Evolutionary conservation across 1,139 yeast genomes (phyloP), one percentile per base, ranked within the genome.

Genomic region (Spathaspora sp.): DNA sequence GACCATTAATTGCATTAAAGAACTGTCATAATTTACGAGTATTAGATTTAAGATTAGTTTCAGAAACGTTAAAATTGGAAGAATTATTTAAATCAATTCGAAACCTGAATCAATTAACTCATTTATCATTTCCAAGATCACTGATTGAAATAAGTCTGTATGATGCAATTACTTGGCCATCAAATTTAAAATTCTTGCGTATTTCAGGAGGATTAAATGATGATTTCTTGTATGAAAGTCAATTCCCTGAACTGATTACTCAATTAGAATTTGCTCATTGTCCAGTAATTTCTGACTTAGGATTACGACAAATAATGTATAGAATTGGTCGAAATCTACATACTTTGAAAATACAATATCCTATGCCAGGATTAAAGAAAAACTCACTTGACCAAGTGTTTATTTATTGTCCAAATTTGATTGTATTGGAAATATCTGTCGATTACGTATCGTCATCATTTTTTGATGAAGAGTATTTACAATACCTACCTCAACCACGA

Each of bases 121-220:
- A 85, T 51, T 68, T 93, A 43, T 85, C 93, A 33, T 91, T 93
- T 56, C 98, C 99, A 1, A 71, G 98, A 50, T 86, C 96, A 1
- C 89, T 97, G 0, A 80, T 91, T 10, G 84, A 84, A 44, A 86
- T 95, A 55, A 80, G 79, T 46, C 82, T 82, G 31, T 80, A 78
- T 53, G 64, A 70, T 29, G 66, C 67, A 38, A 74, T 78, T 41
- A 64, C 66, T 15, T 93, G 98, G 98, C 98, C 99, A 0, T 79
- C 84, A 4, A 81, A 78, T 46, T 66, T 93, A 41, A 76, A 83
- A 59, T 83, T 81, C 56, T 67, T 93, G 40, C 80, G 95, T 47
- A 72, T 93, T 3, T 84, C 96, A 36, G 99, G 99, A 1, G 97
- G 97, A 5, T 82, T 93, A 6, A 80, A 95, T 2, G 89, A 90